Percentiles rank a stretch among this genome's conserved stretches.
These are phyloP conservation scores for Trametes coccinea DNA, from an alignment of 768 basidiomycete genomes.

Conservation along the genomic window DNA sequence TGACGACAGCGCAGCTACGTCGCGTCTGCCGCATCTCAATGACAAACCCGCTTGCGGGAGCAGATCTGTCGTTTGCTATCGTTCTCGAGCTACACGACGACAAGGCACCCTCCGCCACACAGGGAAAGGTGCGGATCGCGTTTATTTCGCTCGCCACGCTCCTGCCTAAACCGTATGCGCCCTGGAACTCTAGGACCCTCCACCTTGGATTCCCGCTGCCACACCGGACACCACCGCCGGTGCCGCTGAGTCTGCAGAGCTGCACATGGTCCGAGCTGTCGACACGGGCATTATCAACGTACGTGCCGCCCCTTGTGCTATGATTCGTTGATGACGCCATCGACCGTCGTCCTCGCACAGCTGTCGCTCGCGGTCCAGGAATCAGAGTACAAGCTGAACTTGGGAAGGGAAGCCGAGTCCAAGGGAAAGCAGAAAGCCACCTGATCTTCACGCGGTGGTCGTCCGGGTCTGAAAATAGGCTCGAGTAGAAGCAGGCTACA, in stretches of 20 bases:
- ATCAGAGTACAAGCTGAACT: constrained; percentile 63
- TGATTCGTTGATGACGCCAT: neutral
- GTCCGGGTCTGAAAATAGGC: constrained; percentile 1
- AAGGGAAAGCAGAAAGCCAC: constrained; percentile 26
- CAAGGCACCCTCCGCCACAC: constrained; percentile 51
- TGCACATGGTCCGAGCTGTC: constrained; percentile 76
- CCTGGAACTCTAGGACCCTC: constrained; percentile 49
- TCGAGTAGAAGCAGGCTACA: constrained; percentile 5
- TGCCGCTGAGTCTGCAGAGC: constrained; percentile 61
- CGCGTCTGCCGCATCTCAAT: neutral
- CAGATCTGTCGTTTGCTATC: constrained; percentile 75
- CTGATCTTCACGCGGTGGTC: neutral
- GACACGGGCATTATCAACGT: constrained; percentile 85
- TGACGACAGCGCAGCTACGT: constrained; percentile 28
- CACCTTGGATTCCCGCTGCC: constrained; percentile 80
- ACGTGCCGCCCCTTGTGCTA: constrained; percentile 26
- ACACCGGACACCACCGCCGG: constrained; percentile 68
- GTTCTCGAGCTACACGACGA: constrained; percentile 79
- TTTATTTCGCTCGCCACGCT: neutral
- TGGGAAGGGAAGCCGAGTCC: constrained; percentile 14
- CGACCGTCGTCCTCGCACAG: constrained; percentile 36
- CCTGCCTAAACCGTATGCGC: neutral
- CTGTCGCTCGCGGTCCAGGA: constrained; percentile 80
- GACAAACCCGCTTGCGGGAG: constrained; percentile 38
- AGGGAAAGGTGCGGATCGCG: constrained; percentile 41